Conservation (phyloP, 768 basidiomycete species). For the Arthromyces matolae region DNA sequence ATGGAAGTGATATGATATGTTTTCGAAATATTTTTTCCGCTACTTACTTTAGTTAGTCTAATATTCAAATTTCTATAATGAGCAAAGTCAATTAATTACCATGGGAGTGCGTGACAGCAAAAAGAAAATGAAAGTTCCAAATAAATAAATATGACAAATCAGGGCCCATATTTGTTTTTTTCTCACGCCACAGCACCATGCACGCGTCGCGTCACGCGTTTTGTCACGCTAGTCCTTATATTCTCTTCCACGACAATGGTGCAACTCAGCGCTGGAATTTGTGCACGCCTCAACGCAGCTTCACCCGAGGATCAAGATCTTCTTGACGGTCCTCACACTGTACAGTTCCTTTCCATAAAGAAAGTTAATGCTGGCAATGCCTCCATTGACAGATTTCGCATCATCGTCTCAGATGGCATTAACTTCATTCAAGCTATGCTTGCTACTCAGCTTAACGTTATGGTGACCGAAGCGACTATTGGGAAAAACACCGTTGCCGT, state of each 20-base stretch:
- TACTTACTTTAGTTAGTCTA: conserved; percentile 18
- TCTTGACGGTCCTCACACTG: conserved; percentile 44
- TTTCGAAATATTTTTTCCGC: conserved; percentile 7
- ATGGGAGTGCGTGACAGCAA: too few species aligned
- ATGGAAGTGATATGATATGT: conserved; percentile 6
- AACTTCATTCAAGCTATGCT: conserved; percentile 92
- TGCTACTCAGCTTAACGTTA: conserved; percentile 80
- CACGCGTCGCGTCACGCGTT: conserved; percentile 21
- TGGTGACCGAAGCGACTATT: conserved; percentile 63
- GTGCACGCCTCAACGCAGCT: conserved; percentile 43
- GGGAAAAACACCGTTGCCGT: conserved; percentile 64
- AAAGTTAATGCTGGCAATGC: conserved; percentile 48
- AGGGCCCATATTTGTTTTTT: background rate
- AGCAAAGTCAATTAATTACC: conserved; percentile 4
- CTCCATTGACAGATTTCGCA: conserved; percentile 58
- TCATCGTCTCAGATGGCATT: conserved; percentile 88
- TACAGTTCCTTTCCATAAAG: conserved; percentile 85
- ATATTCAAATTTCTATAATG: conserved; percentile 6
- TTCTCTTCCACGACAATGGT: conserved; percentile 14
- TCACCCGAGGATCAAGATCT: conserved; percentile 39
- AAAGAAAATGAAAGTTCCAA: background rate
- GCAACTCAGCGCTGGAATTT: conserved; percentile 60
- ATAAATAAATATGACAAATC: background rate
- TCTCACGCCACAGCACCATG: conserved; percentile 15
- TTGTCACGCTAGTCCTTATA: conserved; percentile 9